Base-by-base conservation (phyloP, 1,284 basidiomycete genomes). In the Salmacisia buchloeana region DNA sequence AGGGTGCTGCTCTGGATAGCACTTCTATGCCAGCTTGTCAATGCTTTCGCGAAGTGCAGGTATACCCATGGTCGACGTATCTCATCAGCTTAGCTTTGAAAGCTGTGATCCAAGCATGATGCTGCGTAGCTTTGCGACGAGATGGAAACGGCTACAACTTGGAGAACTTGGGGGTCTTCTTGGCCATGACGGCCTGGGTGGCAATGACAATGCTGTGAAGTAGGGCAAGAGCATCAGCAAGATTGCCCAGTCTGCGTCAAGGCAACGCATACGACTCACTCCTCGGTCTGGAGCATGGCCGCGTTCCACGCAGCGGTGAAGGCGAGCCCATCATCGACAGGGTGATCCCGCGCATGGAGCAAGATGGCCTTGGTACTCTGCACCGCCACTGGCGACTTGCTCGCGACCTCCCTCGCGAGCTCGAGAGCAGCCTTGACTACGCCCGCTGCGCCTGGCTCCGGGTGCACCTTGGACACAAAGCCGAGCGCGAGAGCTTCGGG, bases 231-330 rank as follows among this genome's bases (percentile, higher is more conserved):
- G 34, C 9, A 43, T 54, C 29, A 54, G 27, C 31, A 23, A 21
- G 27, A 12, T 27, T n/a, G n/a, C 35, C 3, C 33, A 23, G 18
- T 18, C 23, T 25, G 10, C n/a, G 10, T 41, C 12, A 59, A 46
- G 18, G 27, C 10, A 45, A 12, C 18, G 34, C 9, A 10, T 2
- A 59, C 39, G 21, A 45, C 38, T 33, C 34, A 34, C 29, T 89
- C 89, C 67, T 83, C 81, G 1, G 89, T 87, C 80, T 91, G 87
- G 2, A 92, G 78, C 79, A 87, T 85, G 29, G 83, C 83, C 34
- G 84, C 81, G 78, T 92, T 92, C 90, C 91, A 92, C 0, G 85
- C 84, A 0, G 86, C 86, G 0, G 88, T 90, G 74, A 92, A 94
- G 23, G 85, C 84, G 58, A 94, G 82, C 49, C 89, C 92, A 65